Evolutionary conservation across 2,329 filamentous ascomycete species (phyloP).

Genomic region (Huntiella omanensis): DNA sequence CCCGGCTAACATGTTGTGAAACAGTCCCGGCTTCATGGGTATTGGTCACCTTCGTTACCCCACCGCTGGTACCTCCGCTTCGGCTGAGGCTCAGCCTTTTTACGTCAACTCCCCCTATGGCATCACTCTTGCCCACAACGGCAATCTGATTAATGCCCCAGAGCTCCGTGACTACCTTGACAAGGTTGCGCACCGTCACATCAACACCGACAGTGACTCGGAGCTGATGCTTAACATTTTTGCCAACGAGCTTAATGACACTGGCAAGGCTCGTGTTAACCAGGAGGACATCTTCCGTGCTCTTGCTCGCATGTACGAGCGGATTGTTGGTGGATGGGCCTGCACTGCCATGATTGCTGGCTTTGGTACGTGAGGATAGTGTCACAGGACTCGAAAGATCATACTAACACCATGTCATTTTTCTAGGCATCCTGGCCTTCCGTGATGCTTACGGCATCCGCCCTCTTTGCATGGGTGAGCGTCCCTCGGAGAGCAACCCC

Average conservation of each 20-base stretch:
- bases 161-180: conserved; percentile 56
- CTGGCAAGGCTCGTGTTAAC: conserved; percentile 65
- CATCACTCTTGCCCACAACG: conserved; percentile 67
- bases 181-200: conserved; percentile 60
- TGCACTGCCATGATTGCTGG: conserved; percentile 68
- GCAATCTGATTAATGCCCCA: conserved; percentile 64
- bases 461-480: conserved; percentile 59
- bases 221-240: conserved; percentile 77
- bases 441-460: conserved; percentile 46
- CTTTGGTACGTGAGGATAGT: conserved; percentile 33
- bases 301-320: conserved; percentile 51
- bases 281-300: conserved; percentile 57
- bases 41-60: conserved; percentile 77
- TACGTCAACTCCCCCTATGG: conserved; percentile 74
- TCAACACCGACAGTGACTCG: conserved; percentile 79
- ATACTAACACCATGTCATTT: not conserved
- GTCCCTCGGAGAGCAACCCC: conserved; percentile 42
- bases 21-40: conserved; percentile 65
- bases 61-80: conserved; percentile 59
- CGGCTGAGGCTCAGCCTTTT: conserved; percentile 75
- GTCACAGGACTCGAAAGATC: too few species aligned
- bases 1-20: conserved; percentile 23
- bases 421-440: conserved; percentile 2
- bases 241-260: conserved; percentile 62
- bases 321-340: conserved; percentile 58